Evolutionary conservation across 306 rosid species (phyloP).

Genomic region (Malus fusca): DNA sequence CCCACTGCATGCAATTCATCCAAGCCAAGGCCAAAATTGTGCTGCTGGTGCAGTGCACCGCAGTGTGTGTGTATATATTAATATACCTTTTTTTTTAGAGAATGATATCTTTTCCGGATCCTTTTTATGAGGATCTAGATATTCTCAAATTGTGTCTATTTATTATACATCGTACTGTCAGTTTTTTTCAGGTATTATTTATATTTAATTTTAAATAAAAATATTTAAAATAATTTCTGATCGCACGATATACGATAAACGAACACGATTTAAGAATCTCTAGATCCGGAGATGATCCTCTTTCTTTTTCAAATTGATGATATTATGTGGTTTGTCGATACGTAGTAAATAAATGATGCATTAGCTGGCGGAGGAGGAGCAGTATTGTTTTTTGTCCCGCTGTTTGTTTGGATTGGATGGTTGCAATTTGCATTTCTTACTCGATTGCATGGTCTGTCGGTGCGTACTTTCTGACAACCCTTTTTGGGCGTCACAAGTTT

Average conservation of each 20-base stretch:
- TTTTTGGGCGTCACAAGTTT: background rate
- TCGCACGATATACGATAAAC: too few relatives aligned
- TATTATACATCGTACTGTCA: too few relatives aligned
- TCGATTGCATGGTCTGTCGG: constrained; percentile 42
- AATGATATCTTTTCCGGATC: too few relatives aligned
- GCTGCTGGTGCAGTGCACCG: background rate
- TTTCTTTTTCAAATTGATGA: too few relatives aligned
- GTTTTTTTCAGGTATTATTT: too few relatives aligned
- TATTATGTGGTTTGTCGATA: background rate
- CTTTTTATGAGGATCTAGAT: too few relatives aligned
- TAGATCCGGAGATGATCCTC: too few relatives aligned
- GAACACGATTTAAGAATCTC: too few relatives aligned
- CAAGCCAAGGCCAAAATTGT: background rate
- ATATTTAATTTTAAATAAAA: too few relatives aligned
- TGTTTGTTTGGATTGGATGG: constrained; percentile 24
- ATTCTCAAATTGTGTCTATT: fast-evolving
- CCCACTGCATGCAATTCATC: constrained; percentile 24
- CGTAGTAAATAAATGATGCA: constrained; percentile 8
- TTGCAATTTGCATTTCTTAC: background rate
- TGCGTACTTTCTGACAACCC: constrained; percentile 6
- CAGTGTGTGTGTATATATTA: background rate
- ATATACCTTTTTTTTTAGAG: too few relatives aligned
- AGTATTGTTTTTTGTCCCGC: constrained; percentile 49
- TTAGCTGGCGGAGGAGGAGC: constrained; percentile 62
- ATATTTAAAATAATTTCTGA: too few relatives aligned